Evolutionary conservation across 2,329 filamentous ascomycete genomes (phyloP), one percentile per base, ranked within the genome.

Genomic region (Keithomyces neogunnii): DNA sequence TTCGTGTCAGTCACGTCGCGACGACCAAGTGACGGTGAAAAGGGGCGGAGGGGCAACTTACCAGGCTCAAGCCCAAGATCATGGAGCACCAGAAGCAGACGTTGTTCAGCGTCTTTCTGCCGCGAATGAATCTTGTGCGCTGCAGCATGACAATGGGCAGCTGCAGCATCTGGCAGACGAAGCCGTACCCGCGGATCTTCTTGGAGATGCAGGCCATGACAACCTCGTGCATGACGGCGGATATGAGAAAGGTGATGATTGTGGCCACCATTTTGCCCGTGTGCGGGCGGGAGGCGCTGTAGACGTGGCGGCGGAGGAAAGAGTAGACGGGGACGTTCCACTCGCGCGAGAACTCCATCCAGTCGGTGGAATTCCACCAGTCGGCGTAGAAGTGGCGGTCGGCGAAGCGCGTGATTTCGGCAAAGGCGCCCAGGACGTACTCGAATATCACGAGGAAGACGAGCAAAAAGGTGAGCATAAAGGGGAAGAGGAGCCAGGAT

Each of bases 391-490:
- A 97, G 68, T 93, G 89, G 40, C 92, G 84, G 68, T 97, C 93
- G 49, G 86, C 92, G 67, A 97, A 97, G 60, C 85, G 80, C 19
- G 91, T 96, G 59, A 97, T 88, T 68, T 99, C 93, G 11, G 91
- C 93, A 62, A 95, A 96, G 46, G 91, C 91, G 52, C 92, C 93
- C 35, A 97, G 81, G 9, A 96, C 80, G 68, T 97, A 99, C 68
- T 99, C 93, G 68, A 97, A 99, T 62, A 97, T 97, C 67, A 96
- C 90, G 53, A 99, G 83, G 73, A 99, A 99, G 51, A 97, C 91
- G 46, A 97, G 82, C 4, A 97, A 75, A 66, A 97, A 95, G 3
- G 86, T 95, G 55, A 97, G 78, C 89, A 96, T 96, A 69, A 97
- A 99, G 3, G 93, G 93, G 69, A 96, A 97, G 28, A 99, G 79